Evolutionary conservation across 352 stramenopile genomes (phyloP).

Genomic region (Phytophthora litchii): DNA sequence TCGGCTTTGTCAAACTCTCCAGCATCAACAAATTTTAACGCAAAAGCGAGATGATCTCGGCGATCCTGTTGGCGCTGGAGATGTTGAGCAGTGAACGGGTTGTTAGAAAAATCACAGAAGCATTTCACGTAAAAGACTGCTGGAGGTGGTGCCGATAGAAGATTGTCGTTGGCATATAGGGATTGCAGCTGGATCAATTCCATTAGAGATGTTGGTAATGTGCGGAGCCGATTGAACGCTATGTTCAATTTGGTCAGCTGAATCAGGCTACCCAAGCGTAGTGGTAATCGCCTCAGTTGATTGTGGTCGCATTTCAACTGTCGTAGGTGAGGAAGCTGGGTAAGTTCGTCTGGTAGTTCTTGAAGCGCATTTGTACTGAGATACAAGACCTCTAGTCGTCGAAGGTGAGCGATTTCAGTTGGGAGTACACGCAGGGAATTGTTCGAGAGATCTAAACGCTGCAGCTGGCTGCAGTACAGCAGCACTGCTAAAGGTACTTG

Average conservation of each 20-base stretch:
- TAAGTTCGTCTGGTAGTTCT: slow-evolving; percentile 47
- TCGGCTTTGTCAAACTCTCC: slow-evolving; percentile 37
- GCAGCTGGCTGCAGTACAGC: slow-evolving; percentile 43
- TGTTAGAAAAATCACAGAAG: slow-evolving; percentile 69
- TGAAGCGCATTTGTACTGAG: slow-evolving; percentile 51
- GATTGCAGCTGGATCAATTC: slow-evolving; percentile 42
- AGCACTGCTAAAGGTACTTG: slow-evolving; percentile 48
- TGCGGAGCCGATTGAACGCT: slow-evolving; percentile 50
- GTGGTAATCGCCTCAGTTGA: slow-evolving; percentile 36
- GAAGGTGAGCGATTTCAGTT: slow-evolving; percentile 42
- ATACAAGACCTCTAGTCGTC: slow-evolving; percentile 43
- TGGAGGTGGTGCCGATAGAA: slow-evolving; percentile 37
- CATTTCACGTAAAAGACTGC: slow-evolving; percentile 31
- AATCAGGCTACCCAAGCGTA: slow-evolving; percentile 40
- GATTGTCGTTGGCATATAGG: slow-evolving; percentile 57
- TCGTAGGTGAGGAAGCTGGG: slow-evolving; percentile 34
- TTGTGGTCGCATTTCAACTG: slow-evolving; percentile 54
- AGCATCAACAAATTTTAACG: slow-evolving; percentile 38
- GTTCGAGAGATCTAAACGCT: slow-evolving; percentile 48
- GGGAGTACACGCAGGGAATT: slow-evolving; percentile 54
- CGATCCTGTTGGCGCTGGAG: slow-evolving; percentile 11
- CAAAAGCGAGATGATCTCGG: slow-evolving; percentile 27
- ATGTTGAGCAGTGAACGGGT: slow-evolving; percentile 51
- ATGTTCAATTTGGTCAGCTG: slow-evolving; percentile 50
- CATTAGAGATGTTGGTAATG: slow-evolving; percentile 58